These are phyloP conservation scores for Blepharisma undulans DNA, from an alignment of 169 alveolate species.

Conservation along the genomic window DNA sequence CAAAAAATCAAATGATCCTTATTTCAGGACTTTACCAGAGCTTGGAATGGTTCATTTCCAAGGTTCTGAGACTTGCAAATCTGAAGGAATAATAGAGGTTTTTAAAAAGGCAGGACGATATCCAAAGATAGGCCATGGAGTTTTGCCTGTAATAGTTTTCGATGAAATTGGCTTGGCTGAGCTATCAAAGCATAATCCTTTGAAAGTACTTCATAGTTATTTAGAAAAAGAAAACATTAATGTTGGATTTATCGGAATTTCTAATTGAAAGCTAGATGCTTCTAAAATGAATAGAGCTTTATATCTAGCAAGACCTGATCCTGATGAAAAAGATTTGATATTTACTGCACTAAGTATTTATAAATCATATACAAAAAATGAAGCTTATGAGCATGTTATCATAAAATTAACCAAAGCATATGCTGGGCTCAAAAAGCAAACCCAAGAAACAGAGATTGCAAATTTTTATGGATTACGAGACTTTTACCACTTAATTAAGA, in stretches of 20 bases:
- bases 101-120: conserved; percentile 23
- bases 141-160: conserved; percentile 45
- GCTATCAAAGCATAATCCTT: conserved; percentile 66
- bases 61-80: conserved; percentile 41
- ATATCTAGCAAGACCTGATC: conserved; percentile 57
- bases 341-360: conserved; percentile 45
- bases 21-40: conserved; percentile 15
- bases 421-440: not conserved
- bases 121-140: not conserved
- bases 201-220: conserved; percentile 69
- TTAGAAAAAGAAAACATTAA: conserved; percentile 49
- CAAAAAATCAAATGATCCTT: conserved; percentile 8
- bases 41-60: conserved; percentile 1
- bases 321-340: conserved; percentile 50
- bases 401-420: not conserved
- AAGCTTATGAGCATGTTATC: not conserved
- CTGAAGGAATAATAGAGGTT: conserved; percentile 26
- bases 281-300: conserved; percentile 74
- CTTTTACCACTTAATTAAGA: conserved; percentile 27
- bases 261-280: conserved; percentile 80
- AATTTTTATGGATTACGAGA: conserved; percentile 18
- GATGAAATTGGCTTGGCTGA: conserved; percentile 86
- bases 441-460: not conserved
- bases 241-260: conserved; percentile 67
- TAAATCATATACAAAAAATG: not conserved